Base-by-base conservation (phyloP, 257 asterid genomes). In the Perilla frutescens region DNA sequence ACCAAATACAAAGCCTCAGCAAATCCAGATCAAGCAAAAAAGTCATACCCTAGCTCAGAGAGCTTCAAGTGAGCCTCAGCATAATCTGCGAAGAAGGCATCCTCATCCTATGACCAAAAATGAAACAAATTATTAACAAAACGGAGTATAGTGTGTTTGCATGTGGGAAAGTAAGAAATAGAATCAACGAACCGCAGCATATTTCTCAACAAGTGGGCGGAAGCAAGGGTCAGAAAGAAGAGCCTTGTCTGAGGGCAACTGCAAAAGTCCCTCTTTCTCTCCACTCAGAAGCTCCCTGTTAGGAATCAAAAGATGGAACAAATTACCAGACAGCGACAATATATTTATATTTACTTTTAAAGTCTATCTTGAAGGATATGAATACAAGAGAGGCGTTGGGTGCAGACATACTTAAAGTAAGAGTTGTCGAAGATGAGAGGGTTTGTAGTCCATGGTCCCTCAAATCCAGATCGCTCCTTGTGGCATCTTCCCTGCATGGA, bases 391-490 rank as follows among this genome's bases (percentile, higher is more conserved):
- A 12, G 48, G 26, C 8, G 37, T 1, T n/a, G 36, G 62, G 15
- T 20, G 6, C 39, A 10, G n/a, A 5, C 88, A 68, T 84, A 91
- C 97, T 7, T 89, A 50, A 93, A 93, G 90, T 91, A 93, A 31
- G 96, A 73, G 73, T 91, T 93, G 73, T 93, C 98, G 7, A 93
- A 93, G 82, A 81, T 84, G 60, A 89, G 95, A 14, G 97, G 98
- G 79, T 88, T 93, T 2, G 70, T 1, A 6, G 98, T 93, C 98
- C 97, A 93, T 29, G 97, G 81, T 47, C 98, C 98, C 85, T 93
- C 98, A 58, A 89, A 91, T 54, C 98, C 98, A 65, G 97, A 93
- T 45, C 98, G 91, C 47, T 93, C 98, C 86, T 83, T 85, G 92
- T 93, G 98, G 90, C 92, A 87, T 70, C 96, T 85, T 73, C 97